Evolutionary conservation across 225 moss, liverwort and hornwort genomes (phyloP).

Genomic region (Marchantia polymorpha): DNA sequence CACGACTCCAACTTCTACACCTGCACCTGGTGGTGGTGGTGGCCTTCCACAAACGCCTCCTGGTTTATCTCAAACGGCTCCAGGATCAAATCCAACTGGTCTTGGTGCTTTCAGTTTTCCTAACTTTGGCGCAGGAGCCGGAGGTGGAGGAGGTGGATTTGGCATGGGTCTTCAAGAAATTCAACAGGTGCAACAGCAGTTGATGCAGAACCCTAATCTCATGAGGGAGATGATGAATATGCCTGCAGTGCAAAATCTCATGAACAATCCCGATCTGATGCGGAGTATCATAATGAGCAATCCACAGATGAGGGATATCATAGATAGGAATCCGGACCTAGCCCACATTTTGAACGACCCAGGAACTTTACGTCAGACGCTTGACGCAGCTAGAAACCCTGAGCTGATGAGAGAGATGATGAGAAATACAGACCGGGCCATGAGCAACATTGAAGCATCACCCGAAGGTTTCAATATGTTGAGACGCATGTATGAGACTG

Average conservation of each 20-base stretch:
- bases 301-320: conserved; percentile 96
- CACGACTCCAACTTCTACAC: conserved; percentile 42
- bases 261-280: conserved; percentile 99
- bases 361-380: conserved; percentile 88
- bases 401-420: conserved; percentile 99
- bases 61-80: conserved; percentile 30
- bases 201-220: conserved; percentile 97
- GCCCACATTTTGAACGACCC: conserved; percentile 97
- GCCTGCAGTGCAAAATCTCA: conserved; percentile 96
- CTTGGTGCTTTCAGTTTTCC: conserved; percentile 70
- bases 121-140: conserved; percentile 42
- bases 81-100: conserved; percentile 44
- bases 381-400: conserved; percentile 96
- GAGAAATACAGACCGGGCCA: conserved; percentile 97
- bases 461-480: conserved; percentile 99
- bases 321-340: conserved; percentile 95
- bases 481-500: conserved; percentile 98
- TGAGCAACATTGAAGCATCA: conserved; percentile 99
- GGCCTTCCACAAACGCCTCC: conserved; percentile 39
- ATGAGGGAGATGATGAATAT: conserved; percentile 99
- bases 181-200: conserved; percentile 99
- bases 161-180: conserved; percentile 91
- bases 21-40: conserved; percentile 46
- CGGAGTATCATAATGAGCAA: conserved; percentile 97
- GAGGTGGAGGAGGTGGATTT: conserved; percentile 48